Evolutionary conservation across 139 green algal species (phyloP), one percentile per base, ranked within the genome.

Genomic region (Asterochloris erici): DNA sequence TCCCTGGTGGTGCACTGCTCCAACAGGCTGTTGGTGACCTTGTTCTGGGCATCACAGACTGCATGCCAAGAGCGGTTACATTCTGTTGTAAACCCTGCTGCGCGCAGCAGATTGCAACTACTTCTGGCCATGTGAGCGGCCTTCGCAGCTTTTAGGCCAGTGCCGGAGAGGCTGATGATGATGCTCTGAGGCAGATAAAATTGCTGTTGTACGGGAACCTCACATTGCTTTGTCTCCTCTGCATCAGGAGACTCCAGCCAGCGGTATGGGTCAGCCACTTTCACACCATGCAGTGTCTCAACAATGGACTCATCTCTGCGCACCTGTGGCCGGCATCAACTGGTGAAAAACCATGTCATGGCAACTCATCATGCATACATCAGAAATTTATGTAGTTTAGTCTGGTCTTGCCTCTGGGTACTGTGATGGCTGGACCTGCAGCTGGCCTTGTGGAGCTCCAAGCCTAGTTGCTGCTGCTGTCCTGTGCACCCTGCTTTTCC

Each of bases 221-320:
- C 29, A 76, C 81, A 84, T 38, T 74, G 62, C 69, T 77, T 82
- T 0, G 94, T 97, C 78, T 96, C 93, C 9, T 88, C 68, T 0
- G 79, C 73, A 64, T 98, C 95, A 1, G 95, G 94, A 84, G 98
- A 93, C 83, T 98, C 96, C 63, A 98, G 90, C 92, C 91, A 98
- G 14, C 91, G 82, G 54, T 86, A 86, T 24, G 83, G 83, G 66
- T 91, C 95, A 0, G 88, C 79, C 16, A 98, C 84, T 23, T 86
- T 54, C 11, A 91, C 82, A 0, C 93, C 93, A 86, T 97, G 93
- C 75, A 95, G 86, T 9, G 85, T 64, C 21, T 98, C 93, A 6
- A 94, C 86, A 11, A 95, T 85, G 14, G 60, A 82, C 0, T 96
- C 90, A 79, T 95, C 94, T 9, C 95, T 83, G 0, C 87, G 85